phyloP scores from a whole-genome alignment of 2,329 filamentous ascomycete genomes.

The Venturia pyrina region DNA sequence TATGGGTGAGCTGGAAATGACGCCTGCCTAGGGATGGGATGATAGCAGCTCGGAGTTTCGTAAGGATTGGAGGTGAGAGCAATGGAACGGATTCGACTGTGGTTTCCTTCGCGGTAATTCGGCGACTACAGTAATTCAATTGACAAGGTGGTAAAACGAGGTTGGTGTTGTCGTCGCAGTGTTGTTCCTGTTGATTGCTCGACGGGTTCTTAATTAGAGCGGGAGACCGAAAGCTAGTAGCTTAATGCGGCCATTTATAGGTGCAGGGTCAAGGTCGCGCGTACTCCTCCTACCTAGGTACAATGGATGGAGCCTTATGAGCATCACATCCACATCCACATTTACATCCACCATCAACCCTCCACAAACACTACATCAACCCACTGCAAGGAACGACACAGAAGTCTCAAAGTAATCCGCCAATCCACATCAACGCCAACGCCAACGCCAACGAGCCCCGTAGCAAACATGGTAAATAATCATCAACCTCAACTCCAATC shows the following conservation, averaged over 20 bases:
- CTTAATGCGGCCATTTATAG: too few species aligned
- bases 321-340: too few species aligned
- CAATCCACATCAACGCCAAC: not conserved
- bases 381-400: not conserved
- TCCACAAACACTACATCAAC: not conserved
- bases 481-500: not conserved
- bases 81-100: not conserved
- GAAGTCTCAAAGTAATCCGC: not conserved
- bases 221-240: too few species aligned
- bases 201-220: not conserved
- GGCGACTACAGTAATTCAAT: not conserved
- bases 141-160: not conserved
- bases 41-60: not conserved
- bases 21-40: not conserved
- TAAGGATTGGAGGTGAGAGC: not conserved
- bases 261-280: too few species aligned
- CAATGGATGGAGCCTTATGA: not conserved
- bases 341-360: not conserved
- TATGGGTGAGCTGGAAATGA: constrained; percentile 1
- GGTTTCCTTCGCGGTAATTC: not conserved
- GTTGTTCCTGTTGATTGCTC: not conserved
- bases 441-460: not conserved
- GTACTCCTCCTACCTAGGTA: too few species aligned
- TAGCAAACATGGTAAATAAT: not conserved
- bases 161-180: not conserved